Conservation (phyloP, 2,329 filamentous ascomycete species). For the Neocatenulostroma microsporum region DNA sequence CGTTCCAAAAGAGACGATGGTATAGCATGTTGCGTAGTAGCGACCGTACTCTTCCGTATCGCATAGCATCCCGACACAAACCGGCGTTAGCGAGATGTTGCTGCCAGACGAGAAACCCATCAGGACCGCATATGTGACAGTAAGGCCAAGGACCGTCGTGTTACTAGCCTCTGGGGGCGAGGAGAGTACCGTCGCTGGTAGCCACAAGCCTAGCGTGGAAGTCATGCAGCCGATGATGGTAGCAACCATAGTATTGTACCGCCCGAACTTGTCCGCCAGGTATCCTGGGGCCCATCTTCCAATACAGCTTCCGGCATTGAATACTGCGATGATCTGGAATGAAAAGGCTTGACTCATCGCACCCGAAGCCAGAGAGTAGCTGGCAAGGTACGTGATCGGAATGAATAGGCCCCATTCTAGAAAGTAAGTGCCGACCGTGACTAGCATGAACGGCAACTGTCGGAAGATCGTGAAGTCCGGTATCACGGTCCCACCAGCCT, state of each 20-base stretch:
- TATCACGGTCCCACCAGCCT: conserved; percentile 35
- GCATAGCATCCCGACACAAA: conserved; percentile 76
- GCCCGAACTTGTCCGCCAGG: conserved; percentile 68
- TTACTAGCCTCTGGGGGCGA: conserved; percentile 16
- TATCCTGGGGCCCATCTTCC: conserved; percentile 72
- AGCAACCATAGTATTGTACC: conserved; percentile 74
- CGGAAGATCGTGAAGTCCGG: conserved; percentile 41
- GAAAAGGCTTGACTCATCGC: conserved; percentile 59
- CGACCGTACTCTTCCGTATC: conserved; percentile 73
- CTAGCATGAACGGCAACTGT: conserved; percentile 34
- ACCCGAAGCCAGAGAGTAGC: conserved; percentile 57
- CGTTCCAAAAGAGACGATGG: conserved; percentile 64
- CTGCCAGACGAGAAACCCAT: conserved; percentile 78
- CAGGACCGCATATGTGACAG: conserved; percentile 64
- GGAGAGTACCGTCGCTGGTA: conserved; percentile 48
- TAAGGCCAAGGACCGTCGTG: conserved; percentile 45
- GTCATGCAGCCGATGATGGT: conserved; percentile 59
- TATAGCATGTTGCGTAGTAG: conserved; percentile 77
- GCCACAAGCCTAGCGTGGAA: conserved; percentile 67
- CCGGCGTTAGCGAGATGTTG: conserved; percentile 73
- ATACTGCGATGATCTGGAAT: conserved; percentile 70
- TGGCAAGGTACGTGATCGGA: conserved; percentile 73
- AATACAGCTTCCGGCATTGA: conserved; percentile 73
- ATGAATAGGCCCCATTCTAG: conserved; percentile 49
- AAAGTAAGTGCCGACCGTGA: conserved; percentile 41